Base-by-base conservation (phyloP, 495 filamentous ascomycete species). In the Platismatia glauca region DNA sequence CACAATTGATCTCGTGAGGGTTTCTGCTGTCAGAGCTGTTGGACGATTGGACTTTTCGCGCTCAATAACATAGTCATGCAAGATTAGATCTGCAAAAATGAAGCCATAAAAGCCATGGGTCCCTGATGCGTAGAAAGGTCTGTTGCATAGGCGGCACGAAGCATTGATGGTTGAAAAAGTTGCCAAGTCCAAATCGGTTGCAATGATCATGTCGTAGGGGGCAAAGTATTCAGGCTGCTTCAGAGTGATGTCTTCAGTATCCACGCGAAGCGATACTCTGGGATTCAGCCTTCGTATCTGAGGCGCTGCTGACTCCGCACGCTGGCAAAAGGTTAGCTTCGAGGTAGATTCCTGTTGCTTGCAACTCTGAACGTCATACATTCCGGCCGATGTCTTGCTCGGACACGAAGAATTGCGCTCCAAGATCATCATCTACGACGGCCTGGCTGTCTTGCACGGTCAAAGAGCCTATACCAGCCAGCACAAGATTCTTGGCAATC, bases 401-500 rank as follows among this genome's bases (percentile, higher is more conserved):
- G 5, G 85, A 79, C 56, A 97, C 71, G 73, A 97, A 93, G 77
- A 97, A 97, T 70, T 96, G 89, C 15, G 90, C 83, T 37, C 90
- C 86, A 2, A 97, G 77, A 73, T 98, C 94, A 57, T 89, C 81
- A 67, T 89, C 86, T 13, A 82, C 87, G 64, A 96, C 88, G 7
- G 76, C 57, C 61, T 87, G 86, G 71, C 90, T 83, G 74, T 97
- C 95, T 61, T 94, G 77, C 61, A 98, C 85, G 9, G 95, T 97
- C 38, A 98, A 77, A 12, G 91, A 93, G 55, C 89, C 89, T 65
- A 98, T 91, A 22, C 94, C 94, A 31, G 95, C 92, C 11, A 98
- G 78, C 48, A 96, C 94, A n/a, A 98, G 83, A 69, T 97, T 97
- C 74, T 98, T 98, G 50, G 94, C 92, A 46, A 97, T 86, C 72